phyloP scores from a whole-genome alignment of 805 yeast genomes.

The Saturnispora diversa region DNA sequence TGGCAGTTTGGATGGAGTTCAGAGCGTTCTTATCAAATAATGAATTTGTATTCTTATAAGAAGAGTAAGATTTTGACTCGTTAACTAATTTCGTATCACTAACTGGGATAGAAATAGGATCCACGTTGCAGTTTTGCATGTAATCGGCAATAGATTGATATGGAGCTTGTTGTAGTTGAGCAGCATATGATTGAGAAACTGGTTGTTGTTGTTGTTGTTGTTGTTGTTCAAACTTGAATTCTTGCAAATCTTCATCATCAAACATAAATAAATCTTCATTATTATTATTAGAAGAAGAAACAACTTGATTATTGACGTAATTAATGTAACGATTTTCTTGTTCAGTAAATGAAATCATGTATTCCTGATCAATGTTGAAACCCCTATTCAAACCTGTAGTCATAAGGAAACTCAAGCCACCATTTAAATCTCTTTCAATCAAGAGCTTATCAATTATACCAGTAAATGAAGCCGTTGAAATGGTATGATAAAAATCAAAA shows the following conservation, averaged over 20 bases:
- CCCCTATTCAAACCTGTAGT: conserved; percentile 31
- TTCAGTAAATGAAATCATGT: conserved; percentile 22
- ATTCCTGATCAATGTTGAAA: conserved; percentile 40
- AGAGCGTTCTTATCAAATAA: conserved; percentile 14
- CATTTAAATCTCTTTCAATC: conserved; percentile 33
- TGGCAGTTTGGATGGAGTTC: conserved; percentile 3
- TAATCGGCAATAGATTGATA: not conserved
- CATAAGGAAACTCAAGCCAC: conserved; percentile 25
- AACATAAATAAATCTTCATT: conserved; percentile 13
- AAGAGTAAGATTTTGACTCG: not conserved
- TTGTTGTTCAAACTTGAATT: not conserved
- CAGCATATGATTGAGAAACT: not conserved
- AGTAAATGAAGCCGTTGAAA: conserved; percentile 36
- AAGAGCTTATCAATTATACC: conserved; percentile 36
- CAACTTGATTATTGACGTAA: conserved; percentile 12
- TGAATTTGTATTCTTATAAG: conserved; percentile 14
- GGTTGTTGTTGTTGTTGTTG: not conserved
- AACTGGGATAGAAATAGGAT: conserved; percentile 15
- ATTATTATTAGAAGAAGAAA: not conserved
- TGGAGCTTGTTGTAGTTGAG: not conserved
- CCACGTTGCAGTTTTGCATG: conserved; percentile 10
- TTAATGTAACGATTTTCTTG: conserved; percentile 13
- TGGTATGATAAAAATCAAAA: conserved; percentile 42
- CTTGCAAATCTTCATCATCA: conserved; percentile 13
- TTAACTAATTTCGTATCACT: not conserved